phyloP scores from a whole-genome alignment of 352 stramenopile genomes.

The Globisporangium paddicum region DNA sequence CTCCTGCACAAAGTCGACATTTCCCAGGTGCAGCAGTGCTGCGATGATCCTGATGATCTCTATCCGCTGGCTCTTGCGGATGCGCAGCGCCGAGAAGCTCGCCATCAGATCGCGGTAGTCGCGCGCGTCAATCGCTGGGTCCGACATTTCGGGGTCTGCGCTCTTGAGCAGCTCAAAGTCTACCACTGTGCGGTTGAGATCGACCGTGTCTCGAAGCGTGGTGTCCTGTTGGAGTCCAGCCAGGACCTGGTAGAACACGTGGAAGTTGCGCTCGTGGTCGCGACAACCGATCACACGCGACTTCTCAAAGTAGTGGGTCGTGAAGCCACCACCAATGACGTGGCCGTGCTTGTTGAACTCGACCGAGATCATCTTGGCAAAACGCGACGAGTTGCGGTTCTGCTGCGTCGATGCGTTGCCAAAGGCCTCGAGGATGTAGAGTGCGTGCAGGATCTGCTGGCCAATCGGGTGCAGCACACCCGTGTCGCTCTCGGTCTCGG shows the following conservation, averaged over 20 bases:
- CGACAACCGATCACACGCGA: conserved; percentile 75
- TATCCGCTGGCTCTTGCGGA: conserved; percentile 74
- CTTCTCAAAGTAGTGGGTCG: conserved; percentile 80
- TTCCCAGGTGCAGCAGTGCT: conserved; percentile 70
- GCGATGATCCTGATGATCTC: conserved; percentile 78
- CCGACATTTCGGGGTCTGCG: conserved; percentile 28
- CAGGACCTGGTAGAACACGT: conserved; percentile 92
- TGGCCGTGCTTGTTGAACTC: conserved; percentile 76
- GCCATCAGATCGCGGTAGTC: conserved; percentile 80
- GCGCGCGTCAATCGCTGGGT: conserved; percentile 53
- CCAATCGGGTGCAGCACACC: conserved; percentile 66
- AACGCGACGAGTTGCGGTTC: conserved; percentile 72
- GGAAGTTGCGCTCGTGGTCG: conserved; percentile 88
- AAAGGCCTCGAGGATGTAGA: conserved; percentile 77
- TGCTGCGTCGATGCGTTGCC: conserved; percentile 53
- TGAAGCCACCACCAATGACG: conserved; percentile 77
- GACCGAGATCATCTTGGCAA: conserved; percentile 83
- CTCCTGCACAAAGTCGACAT: conserved; percentile 73
- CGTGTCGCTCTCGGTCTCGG: conserved; percentile 33
- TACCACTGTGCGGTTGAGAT: conserved; percentile 48
- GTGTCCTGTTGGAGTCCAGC: conserved; percentile 71
- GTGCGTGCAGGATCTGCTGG: conserved; percentile 77
- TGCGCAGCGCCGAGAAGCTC: conserved; percentile 71
- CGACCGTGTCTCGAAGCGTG: conserved; percentile 53
- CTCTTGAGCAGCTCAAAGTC: conserved; percentile 67